A percentile compares a stretch with the other conserved stretches of the same genome.
Evolutionary conservation across 176 grass and related monocot genomes (phyloP).

Genomic region (Oryza meyeriana): DNA sequence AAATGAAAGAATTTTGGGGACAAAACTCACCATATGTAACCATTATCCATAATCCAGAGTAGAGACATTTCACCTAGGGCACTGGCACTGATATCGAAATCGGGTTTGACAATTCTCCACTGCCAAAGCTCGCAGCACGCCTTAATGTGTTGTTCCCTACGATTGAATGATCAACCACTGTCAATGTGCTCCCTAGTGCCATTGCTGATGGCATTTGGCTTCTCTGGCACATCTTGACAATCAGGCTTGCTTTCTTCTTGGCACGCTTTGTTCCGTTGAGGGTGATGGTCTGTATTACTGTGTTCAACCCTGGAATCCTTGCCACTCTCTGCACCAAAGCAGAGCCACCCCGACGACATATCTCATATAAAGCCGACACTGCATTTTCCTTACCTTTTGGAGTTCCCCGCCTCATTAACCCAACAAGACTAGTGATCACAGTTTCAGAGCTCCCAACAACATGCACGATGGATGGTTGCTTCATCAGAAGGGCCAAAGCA

Average conservation of each 20-base stretch:
- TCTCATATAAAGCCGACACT: constrained; percentile 86
- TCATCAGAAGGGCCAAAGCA: constrained; percentile 81
- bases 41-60: constrained; percentile 21
- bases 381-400: constrained; percentile 97
- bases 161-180: constrained; percentile 45
- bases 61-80: constrained; percentile 50
- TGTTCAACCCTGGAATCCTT: constrained; percentile 52
- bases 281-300: constrained; percentile 60
- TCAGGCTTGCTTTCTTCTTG: constrained; percentile 76
- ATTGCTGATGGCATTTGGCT: constrained; percentile 44
- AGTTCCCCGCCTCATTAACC: constrained; percentile 78
- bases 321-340: constrained; percentile 56
- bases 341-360: constrained; percentile 66
- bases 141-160: constrained; percentile 56
- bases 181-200: constrained; percentile 47
- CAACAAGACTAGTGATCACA: constrained; percentile 60
- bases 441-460: constrained; percentile 58
- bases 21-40: constrained; percentile 46
- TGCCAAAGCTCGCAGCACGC: constrained; percentile 43
- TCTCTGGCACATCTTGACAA: constrained; percentile 80
- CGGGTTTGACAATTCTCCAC: constrained; percentile 60
- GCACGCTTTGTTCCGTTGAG: constrained; percentile 82
- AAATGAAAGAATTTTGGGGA: constrained; percentile 52
- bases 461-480: constrained; percentile 60
- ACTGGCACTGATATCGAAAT: constrained; percentile 72